A percentile compares a stretch with the other conserved stretches of the same genome.
phyloP scores from a whole-genome alignment of 495 filamentous ascomycete genomes.

The Penicillium manginii region DNA sequence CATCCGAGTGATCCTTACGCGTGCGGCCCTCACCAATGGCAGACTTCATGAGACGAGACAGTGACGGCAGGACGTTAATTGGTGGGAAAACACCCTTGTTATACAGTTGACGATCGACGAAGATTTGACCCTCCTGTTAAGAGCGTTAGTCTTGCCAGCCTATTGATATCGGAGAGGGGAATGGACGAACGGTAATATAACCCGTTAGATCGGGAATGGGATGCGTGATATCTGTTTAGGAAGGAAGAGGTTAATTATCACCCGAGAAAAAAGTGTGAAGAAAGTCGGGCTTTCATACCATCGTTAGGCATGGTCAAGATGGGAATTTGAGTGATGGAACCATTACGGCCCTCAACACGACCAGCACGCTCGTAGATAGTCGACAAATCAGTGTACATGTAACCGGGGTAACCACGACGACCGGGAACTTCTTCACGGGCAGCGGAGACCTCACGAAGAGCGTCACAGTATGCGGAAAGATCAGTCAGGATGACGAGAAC shows the following conservation, averaged over 20 bases:
- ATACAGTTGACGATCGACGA: constrained; percentile 90
- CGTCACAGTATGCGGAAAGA: constrained; percentile 97
- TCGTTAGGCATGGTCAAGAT: constrained; percentile 99
- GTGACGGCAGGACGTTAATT: constrained; percentile 97
- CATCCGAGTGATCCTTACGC: constrained; percentile 93
- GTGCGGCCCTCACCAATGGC: constrained; percentile 97
- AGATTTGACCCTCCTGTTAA: constrained; percentile 84
- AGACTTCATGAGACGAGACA: constrained; percentile 99
- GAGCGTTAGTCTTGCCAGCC: neutral
- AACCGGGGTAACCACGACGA: constrained; percentile 99
- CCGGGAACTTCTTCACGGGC: constrained; percentile 99
- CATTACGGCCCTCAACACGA: constrained; percentile 95
- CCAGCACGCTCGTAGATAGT: constrained; percentile 99
- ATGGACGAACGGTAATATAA: constrained; percentile 72
- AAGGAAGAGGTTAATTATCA: constrained; percentile 13
- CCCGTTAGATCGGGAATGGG: constrained; percentile 98
- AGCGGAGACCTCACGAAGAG: constrained; percentile 95
- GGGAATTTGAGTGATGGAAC: constrained; percentile 98
- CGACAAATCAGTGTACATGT: constrained; percentile 99
- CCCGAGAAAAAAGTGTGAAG: neutral
- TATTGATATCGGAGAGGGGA: neutral
- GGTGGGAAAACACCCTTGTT: constrained; percentile 98
- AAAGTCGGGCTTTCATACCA: constrained; percentile 47
- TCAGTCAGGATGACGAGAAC: constrained; percentile 98
- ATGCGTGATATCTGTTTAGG: constrained; percentile 84